Conservation (phyloP, 495 filamentous ascomycete genomes). For the Cladorrhinum samala region DNA sequence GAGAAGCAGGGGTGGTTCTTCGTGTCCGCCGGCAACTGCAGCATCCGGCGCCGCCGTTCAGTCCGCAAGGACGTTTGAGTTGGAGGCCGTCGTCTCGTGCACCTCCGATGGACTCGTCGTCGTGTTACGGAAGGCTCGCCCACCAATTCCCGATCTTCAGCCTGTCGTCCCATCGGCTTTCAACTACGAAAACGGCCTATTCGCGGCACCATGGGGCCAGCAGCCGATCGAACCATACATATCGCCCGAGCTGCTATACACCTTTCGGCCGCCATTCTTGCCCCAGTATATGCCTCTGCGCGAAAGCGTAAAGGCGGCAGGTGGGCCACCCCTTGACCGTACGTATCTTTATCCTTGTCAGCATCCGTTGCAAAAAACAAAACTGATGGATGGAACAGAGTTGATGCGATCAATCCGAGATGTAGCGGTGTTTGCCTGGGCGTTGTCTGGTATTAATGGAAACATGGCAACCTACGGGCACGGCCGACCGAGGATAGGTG, state of each 20-base stretch:
- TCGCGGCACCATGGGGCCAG: conserved; percentile 70
- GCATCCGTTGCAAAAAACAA: not conserved
- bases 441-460: conserved; percentile 74
- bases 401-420: conserved; percentile 80
- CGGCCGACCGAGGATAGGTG: conserved; percentile 55
- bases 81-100: conserved; percentile 86
- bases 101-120: conserved; percentile 86
- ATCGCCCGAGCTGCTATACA: conserved; percentile 36
- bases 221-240: conserved; percentile 48
- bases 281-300: conserved; percentile 41
- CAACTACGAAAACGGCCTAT: conserved; percentile 60
- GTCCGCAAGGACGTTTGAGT: conserved; percentile 43
- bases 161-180: conserved; percentile 39
- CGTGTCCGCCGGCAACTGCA: not conserved
- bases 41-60: conserved; percentile 16
- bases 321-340: conserved; percentile 48
- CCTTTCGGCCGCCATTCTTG: conserved; percentile 36
- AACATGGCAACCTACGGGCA: conserved; percentile 57
- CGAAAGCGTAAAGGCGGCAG: conserved; percentile 38
- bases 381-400: conserved; percentile 18
- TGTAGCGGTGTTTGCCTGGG: conserved; percentile 79
- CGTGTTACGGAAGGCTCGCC: conserved; percentile 68
- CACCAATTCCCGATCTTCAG: conserved; percentile 56
- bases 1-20: not conserved
- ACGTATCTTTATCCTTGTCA: conserved; percentile 4